phyloP scores from a whole-genome alignment of 148 eudicot species.

The Rhododendron williamsianum region DNA sequence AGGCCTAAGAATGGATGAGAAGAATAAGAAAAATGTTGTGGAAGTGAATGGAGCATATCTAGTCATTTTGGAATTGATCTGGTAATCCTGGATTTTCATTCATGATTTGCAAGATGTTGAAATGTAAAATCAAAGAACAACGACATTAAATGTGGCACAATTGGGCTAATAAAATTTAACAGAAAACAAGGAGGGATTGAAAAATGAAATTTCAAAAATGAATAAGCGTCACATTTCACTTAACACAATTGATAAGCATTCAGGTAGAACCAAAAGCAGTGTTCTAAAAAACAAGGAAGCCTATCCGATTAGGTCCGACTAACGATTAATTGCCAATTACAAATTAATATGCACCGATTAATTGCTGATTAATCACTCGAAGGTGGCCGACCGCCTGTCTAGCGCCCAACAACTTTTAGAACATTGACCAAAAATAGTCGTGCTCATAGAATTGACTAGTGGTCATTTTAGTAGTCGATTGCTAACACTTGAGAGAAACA shows the following conservation, averaged over 20 bases:
- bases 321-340: no score
- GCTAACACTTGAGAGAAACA: not conserved
- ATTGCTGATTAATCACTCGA: no score
- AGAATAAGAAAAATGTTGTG: not conserved
- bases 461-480: not conserved
- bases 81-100: not conserved
- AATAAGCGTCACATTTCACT: not conserved
- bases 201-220: not conserved
- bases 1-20: not conserved
- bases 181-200: not conserved
- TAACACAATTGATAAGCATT: not conserved
- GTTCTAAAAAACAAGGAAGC: no score
- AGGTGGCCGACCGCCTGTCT: no score
- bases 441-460: not conserved
- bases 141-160: not conserved
- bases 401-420: not conserved
- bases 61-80: not conserved
- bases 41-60: not conserved
- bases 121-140: not conserved
- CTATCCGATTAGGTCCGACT: no score
- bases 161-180: not conserved
- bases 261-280: not conserved
- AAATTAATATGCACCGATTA: no score
- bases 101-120: not conserved
- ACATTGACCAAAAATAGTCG: no score